phyloP scores from a whole-genome alignment of 352 stramenopile genomes.

The Globisporangium mamillatum region DNA sequence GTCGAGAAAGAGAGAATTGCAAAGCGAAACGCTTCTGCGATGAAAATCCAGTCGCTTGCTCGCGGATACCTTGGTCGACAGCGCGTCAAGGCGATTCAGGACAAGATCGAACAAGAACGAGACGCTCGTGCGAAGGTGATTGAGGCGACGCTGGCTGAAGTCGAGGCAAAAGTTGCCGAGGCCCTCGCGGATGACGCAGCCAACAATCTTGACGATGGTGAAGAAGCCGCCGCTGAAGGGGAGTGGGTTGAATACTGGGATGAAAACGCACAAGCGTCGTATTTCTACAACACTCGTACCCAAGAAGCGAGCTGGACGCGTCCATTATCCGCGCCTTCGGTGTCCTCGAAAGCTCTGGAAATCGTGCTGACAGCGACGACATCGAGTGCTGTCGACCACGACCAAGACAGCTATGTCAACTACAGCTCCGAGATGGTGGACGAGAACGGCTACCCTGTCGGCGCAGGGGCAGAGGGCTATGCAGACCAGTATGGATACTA shows the following conservation, averaged over 20 bases:
- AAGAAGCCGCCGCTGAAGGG: conserved; percentile 23
- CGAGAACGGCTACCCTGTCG: conserved; percentile 30
- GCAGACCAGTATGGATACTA: conserved; percentile 82
- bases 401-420: conserved; percentile 28
- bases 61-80: conserved; percentile 59
- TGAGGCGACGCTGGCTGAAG: conserved; percentile 55
- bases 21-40: conserved; percentile 43
- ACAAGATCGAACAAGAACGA: conserved; percentile 63
- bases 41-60: conserved; percentile 52
- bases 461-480: conserved; percentile 30
- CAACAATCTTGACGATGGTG: conserved; percentile 14
- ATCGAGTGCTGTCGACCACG: conserved; percentile 35
- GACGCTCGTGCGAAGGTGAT: conserved; percentile 51
- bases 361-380: conserved; percentile 30
- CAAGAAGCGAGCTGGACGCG: conserved; percentile 87
- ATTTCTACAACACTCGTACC: conserved; percentile 88
- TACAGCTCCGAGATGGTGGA: conserved; percentile 21
- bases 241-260: conserved; percentile 92
- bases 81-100: conserved; percentile 51
- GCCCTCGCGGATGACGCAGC: conserved; percentile 21
- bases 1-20: conserved; percentile 62
- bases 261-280: conserved; percentile 84
- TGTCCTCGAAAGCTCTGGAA: conserved; percentile 35
- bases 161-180: conserved; percentile 53
- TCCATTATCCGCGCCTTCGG: conserved; percentile 32